phyloP scores from a whole-genome alignment of 208 protist species.

The Phytomonas francai region DNA sequence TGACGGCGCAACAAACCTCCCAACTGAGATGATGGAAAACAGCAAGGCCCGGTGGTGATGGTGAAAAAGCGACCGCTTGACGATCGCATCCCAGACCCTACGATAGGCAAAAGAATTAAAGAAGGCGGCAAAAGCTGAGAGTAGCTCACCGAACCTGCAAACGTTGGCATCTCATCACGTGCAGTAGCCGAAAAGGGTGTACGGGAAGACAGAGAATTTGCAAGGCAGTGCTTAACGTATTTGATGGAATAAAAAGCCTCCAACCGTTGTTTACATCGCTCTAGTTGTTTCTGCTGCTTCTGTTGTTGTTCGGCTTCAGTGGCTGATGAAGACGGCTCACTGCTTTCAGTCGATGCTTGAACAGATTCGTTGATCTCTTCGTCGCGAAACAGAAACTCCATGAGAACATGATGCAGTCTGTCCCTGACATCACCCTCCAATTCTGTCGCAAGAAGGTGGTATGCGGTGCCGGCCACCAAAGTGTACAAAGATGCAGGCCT shows the following conservation, averaged over 20 bases:
- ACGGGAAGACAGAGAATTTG: background rate
- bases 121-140: background rate
- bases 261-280: background rate
- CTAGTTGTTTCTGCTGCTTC: too few relatives aligned
- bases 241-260: background rate
- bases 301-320: background rate
- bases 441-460: slow-evolving; percentile 42
- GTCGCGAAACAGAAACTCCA: slow-evolving; percentile 14
- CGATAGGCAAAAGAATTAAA: background rate
- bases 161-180: background rate
- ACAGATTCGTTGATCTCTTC: background rate
- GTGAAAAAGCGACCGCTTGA: background rate
- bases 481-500: background rate
- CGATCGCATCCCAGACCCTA: background rate
- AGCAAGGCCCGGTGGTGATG: background rate
- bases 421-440: slow-evolving; percentile 29
- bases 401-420: slow-evolving; percentile 22
- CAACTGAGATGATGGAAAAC: background rate
- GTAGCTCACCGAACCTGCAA: background rate
- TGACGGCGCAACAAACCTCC: background rate
- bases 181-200: background rate
- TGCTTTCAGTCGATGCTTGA: too few relatives aligned
- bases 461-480: slow-evolving; percentile 11
- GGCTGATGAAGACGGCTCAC: background rate
- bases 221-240: background rate